Percentiles rank a stretch among this genome's conserved stretches.
Conservation (phyloP, 2,329 filamentous ascomycete species). For the Colletotrichum sp. region DNA sequence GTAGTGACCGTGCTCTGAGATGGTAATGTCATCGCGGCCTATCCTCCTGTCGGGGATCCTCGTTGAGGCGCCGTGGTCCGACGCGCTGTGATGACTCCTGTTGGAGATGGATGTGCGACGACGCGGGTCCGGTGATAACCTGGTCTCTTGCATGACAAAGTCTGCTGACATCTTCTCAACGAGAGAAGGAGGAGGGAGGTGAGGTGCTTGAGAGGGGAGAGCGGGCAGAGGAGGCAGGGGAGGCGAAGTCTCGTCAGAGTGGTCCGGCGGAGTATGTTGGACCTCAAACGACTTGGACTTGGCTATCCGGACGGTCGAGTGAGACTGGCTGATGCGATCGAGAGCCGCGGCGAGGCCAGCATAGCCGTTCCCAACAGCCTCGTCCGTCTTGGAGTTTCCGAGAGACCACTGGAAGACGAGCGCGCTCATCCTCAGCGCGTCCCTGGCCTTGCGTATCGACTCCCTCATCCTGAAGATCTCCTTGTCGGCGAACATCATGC, state of each 20-base stretch:
- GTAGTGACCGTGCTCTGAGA: constrained; percentile 23
- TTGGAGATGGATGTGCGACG: constrained; percentile 30
- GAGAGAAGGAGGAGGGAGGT: constrained; percentile 18
- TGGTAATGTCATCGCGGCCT: constrained; percentile 17
- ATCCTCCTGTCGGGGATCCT: constrained; percentile 16
- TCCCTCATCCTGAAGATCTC: constrained; percentile 65
- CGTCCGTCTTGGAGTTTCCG: constrained; percentile 62
- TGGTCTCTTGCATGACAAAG: constrained; percentile 18
- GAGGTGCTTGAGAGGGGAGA: constrained; percentile 22
- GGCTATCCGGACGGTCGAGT: constrained; percentile 28
- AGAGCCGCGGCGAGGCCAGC: constrained; percentile 70
- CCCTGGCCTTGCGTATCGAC: constrained; percentile 62
- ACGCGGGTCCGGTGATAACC: constrained; percentile 17
- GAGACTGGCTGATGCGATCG: constrained; percentile 49
- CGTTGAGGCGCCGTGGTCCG: constrained; percentile 12
- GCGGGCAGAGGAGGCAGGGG: constrained; percentile 4
- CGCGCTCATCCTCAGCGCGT: constrained; percentile 67
- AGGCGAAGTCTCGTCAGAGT: background rate
- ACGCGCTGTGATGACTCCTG: constrained; percentile 23
- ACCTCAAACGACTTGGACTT: constrained; percentile 33
- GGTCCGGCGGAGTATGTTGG: background rate
- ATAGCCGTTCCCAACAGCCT: constrained; percentile 69
- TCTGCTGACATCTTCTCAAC: constrained; percentile 22
- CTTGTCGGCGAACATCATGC: constrained; percentile 66
- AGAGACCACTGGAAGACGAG: constrained; percentile 71